Conservation (phyloP, 2,329 filamentous ascomycete species). For the Biscogniauxia mediterranea region DNA sequence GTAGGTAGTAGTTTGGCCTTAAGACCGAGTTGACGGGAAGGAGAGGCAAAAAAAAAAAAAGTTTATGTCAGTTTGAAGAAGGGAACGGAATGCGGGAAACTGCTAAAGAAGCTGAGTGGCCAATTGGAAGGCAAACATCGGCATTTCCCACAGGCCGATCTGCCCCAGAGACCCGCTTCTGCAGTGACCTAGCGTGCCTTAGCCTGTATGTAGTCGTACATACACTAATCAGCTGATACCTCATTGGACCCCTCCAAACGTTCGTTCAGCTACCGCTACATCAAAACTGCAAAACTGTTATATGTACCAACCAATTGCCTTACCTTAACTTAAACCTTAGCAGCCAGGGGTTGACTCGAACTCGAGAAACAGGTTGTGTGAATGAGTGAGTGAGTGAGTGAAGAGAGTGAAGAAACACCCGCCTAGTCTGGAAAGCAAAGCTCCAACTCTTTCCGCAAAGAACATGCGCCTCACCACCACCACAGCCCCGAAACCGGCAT, state of each 20-base stretch:
- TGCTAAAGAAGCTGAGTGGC: not conserved
- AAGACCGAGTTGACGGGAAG: not conserved
- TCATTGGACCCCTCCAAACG: not conserved
- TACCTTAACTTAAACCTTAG: no score
- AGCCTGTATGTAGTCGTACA: no score
- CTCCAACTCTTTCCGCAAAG: no score
- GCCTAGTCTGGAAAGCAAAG: no score
- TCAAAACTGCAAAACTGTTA: no score
- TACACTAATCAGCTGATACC: not conserved
- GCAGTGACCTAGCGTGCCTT: not conserved
- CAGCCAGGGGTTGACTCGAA: no score
- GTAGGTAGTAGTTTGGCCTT: conserved; percentile 12
- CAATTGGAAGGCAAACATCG: not conserved
- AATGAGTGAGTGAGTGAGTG: no score
- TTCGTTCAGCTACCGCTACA: no score
- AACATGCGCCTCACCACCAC: conserved; percentile 3
- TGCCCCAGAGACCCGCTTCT: not conserved
- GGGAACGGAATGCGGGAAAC: not conserved
- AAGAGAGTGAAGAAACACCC: no score
- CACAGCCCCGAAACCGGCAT: conserved; percentile 1
- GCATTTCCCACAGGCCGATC: not conserved
- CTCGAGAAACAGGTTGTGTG: no score
- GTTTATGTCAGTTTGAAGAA: not conserved
- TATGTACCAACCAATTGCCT: no score
- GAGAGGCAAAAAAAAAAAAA: not conserved